Base-by-base conservation (phyloP, 139 green algal genomes). In the Chlamydomonas schloesseri region DNA sequence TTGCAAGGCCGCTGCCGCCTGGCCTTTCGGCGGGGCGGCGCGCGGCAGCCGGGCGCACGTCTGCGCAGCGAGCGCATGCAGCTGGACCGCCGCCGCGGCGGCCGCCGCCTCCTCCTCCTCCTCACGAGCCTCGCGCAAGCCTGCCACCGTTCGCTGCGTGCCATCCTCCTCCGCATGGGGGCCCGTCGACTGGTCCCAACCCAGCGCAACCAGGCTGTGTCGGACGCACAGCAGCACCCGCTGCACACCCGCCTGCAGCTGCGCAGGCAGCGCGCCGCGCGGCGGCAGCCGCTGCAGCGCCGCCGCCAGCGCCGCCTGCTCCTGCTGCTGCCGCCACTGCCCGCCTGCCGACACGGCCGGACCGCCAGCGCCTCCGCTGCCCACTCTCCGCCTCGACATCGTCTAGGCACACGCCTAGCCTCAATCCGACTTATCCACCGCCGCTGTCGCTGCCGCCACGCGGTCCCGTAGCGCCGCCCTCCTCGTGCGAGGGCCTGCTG, bases 311-410 rank as follows among this genome's bases (percentile, higher is more conserved):
- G 47, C 67, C 47, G 60, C 33, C 47, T 69, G 47, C 79, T 85
- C 29, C 79, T 85, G 79, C 79, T 85, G 79, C 79, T 67, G 64
- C 79, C 79, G 65, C 79, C 79, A 85, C 13, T 21, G 13, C 64
- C 65, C 79, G 1, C 24, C 46, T 13, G 78, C 78, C 21, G 65
- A 29, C 55, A 62, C 21, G 8, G 55, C 55, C 55, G 18, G 55
- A 2, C 18, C 24, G 60, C 60, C 60, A 29, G 18, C 64, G 64
- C 64, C 64, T 4, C 64, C 29, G 64, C n/a, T 8, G n/a, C 0
- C 64, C 18, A 5, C 42, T 5, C 42, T 5, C 8, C 42, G 42
- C 42, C 42, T 50, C 42, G 42, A 50, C 42, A 50, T 50, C 6
- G 42, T 50, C 42, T 8, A 8, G 8, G 42, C 42, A 5, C 42